A percentile compares a stretch with the other conserved stretches of the same genome.
phyloP scores from a whole-genome alignment of 495 filamentous ascomycete genomes.

The Hypoxylon subgilvum region DNA sequence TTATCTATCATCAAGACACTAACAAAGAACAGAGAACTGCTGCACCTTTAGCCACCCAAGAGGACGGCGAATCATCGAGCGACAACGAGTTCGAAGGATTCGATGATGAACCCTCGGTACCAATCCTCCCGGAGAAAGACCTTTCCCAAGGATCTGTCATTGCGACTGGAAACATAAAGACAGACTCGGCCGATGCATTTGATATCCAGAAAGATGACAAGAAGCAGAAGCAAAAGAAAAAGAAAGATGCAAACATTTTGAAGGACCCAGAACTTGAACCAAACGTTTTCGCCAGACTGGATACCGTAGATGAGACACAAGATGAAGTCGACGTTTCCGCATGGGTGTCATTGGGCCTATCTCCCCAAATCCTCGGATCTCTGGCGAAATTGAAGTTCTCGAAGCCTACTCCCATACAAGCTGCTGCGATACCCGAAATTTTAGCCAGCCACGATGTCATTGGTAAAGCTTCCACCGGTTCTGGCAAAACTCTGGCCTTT shows the following conservation, averaged over 20 bases:
- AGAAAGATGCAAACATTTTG: conserved; percentile 37
- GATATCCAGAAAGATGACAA: conserved; percentile 16
- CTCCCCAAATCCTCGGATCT: conserved; percentile 68
- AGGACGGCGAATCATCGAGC: conserved; percentile 15
- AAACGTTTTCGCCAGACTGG: conserved; percentile 49
- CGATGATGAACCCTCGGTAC: conserved; percentile 45
- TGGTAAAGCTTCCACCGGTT: conserved; percentile 82
- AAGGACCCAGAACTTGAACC: conserved; percentile 45
- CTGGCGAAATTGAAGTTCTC: conserved; percentile 78
- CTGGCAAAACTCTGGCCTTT: conserved; percentile 84
- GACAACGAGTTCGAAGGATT: conserved; percentile 63
- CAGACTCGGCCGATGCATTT: not conserved
- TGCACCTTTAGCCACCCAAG: conserved; percentile 5
- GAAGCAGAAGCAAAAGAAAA: conserved; percentile 55
- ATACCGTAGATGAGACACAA: conserved; percentile 46
- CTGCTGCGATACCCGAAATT: conserved; percentile 77
- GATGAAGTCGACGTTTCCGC: conserved; percentile 68
- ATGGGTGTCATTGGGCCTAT: conserved; percentile 76
- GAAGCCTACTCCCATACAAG: conserved; percentile 81
- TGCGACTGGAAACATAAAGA: conserved; percentile 22
- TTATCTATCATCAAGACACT: conserved; percentile 7
- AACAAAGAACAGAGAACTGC: conserved; percentile 24
- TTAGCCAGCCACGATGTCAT: conserved; percentile 75
- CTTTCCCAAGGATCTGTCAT: not conserved
- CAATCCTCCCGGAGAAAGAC: not conserved